phyloP scores from a whole-genome alignment of 495 filamentous ascomycete genomes.

The Aspergillus heteromorphus region DNA sequence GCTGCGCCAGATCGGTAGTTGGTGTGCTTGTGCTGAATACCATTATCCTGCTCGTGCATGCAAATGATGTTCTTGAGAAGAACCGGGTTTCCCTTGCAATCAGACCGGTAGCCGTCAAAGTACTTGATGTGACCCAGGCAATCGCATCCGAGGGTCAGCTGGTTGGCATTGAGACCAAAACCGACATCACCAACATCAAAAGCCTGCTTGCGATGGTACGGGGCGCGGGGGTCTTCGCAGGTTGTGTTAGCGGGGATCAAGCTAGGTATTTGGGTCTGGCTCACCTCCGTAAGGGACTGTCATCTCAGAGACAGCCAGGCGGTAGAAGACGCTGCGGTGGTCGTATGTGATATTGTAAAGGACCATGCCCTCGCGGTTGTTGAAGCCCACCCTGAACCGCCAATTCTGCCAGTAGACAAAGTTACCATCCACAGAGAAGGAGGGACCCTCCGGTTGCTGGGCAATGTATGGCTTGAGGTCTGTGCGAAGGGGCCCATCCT shows the following conservation, averaged over 20 bases:
- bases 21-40: slow-evolving; percentile 62
- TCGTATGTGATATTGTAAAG: slow-evolving; percentile 64
- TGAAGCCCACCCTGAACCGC: slow-evolving; percentile 62
- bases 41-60: slow-evolving; percentile 64
- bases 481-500: slow-evolving; percentile 36
- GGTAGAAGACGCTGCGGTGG: slow-evolving; percentile 61
- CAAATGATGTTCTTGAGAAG: slow-evolving; percentile 55
- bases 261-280: background rate
- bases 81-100: slow-evolving; percentile 50
- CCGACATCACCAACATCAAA: slow-evolving; percentile 68
- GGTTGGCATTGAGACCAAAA: slow-evolving; percentile 61
- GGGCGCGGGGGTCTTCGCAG: slow-evolving; percentile 53
- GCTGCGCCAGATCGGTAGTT: slow-evolving; percentile 60
- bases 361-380: slow-evolving; percentile 58
- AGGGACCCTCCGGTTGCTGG: slow-evolving; percentile 70
- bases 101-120: slow-evolving; percentile 53
- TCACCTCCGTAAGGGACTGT: slow-evolving; percentile 54
- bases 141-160: slow-evolving; percentile 61
- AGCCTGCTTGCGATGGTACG: slow-evolving; percentile 63
- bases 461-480: slow-evolving; percentile 74
- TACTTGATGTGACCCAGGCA: slow-evolving; percentile 66
- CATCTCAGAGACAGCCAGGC: slow-evolving; percentile 69
- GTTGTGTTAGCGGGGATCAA: background rate
- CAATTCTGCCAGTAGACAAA: slow-evolving; percentile 63
- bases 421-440: slow-evolving; percentile 53